Conservation (phyloP, 805 yeast genomes). For the Lachancea nothofagi region DNA sequence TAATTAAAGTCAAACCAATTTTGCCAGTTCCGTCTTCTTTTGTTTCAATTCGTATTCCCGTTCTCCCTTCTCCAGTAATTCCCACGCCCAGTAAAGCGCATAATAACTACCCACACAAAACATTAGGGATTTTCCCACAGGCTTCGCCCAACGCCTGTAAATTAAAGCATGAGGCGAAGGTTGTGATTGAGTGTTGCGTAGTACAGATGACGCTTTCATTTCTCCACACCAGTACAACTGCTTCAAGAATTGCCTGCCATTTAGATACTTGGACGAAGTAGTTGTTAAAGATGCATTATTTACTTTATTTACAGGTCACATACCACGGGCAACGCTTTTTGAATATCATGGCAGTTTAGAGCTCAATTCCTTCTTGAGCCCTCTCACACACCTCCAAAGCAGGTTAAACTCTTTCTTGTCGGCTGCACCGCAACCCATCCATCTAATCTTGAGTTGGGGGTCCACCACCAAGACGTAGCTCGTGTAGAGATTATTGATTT, state of each 20-base stretch:
- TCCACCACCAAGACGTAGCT: conserved; percentile 84
- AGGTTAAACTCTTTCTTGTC: conserved; percentile 56
- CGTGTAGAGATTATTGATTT: conserved; percentile 68
- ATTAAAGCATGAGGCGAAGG: conserved; percentile 31
- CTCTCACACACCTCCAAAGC: conserved; percentile 61
- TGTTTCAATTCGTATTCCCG: conserved; percentile 1
- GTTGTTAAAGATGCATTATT: too few species aligned
- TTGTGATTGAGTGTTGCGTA: background rate
- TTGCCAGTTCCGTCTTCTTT: background rate
- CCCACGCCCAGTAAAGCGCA: conserved; percentile 42
- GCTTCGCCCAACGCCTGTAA: conserved; percentile 43
- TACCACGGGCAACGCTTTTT: background rate
- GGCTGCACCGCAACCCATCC: conserved; percentile 88
- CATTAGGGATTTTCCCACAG: conserved; percentile 41
- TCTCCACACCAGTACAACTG: background rate
- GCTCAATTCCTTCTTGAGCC: conserved; percentile 49
- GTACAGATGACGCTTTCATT: background rate
- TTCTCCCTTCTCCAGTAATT: conserved; percentile 34
- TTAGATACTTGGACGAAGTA: too few species aligned
- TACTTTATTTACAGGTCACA: too few species aligned
- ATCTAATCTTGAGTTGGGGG: conserved; percentile 64
- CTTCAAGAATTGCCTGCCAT: too few species aligned
- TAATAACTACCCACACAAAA: conserved; percentile 45
- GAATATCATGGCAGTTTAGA: background rate
- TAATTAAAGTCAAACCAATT: background rate